phyloP scores from a whole-genome alignment of 2,329 filamentous ascomycete genomes.

The Arthrobotrys megalospora region DNA sequence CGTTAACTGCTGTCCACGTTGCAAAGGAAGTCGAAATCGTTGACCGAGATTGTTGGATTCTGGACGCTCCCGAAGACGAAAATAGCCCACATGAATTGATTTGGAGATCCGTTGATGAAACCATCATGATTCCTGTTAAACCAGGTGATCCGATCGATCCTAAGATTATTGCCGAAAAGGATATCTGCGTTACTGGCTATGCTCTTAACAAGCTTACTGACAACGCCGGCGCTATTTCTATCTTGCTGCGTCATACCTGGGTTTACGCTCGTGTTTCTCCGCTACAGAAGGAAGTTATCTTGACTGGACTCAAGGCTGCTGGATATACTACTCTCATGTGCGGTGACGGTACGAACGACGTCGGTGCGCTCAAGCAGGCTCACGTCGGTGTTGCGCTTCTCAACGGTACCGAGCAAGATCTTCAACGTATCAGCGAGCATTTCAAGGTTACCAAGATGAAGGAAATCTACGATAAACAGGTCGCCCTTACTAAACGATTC shows the following conservation, averaged over 20 bases:
- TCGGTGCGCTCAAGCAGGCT: constrained; percentile 96
- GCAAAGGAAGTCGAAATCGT: constrained; percentile 97
- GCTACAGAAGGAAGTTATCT: constrained; percentile 98
- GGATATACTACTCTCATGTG: constrained; percentile 99
- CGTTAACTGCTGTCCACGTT: constrained; percentile 94
- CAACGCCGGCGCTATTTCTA: constrained; percentile 78
- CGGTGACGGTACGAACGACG: constrained; percentile 97
- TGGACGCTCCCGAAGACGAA: constrained; percentile 94
- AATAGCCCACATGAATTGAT: constrained; percentile 82
- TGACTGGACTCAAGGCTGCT: constrained; percentile 95
- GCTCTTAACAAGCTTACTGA: constrained; percentile 90
- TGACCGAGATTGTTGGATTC: constrained; percentile 91
- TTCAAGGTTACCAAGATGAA: constrained; percentile 97
- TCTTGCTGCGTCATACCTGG: constrained; percentile 90
- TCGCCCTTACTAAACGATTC: constrained; percentile 91
- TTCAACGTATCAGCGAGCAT: constrained; percentile 92
- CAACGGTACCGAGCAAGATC: constrained; percentile 92
- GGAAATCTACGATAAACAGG: constrained; percentile 97
- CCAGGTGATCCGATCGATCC: constrained; percentile 83
- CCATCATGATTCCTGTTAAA: constrained; percentile 86
- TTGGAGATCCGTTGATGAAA: constrained; percentile 96
- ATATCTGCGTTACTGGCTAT: constrained; percentile 96
- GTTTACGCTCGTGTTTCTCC: constrained; percentile 98
- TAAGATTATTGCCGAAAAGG: constrained; percentile 85
- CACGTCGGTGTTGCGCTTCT: constrained; percentile 96